Percentiles rank a stretch among this genome's conserved stretches.
Conservation (phyloP, 768 basidiomycete genomes). For the Strobilomyces dryophilus region DNA sequence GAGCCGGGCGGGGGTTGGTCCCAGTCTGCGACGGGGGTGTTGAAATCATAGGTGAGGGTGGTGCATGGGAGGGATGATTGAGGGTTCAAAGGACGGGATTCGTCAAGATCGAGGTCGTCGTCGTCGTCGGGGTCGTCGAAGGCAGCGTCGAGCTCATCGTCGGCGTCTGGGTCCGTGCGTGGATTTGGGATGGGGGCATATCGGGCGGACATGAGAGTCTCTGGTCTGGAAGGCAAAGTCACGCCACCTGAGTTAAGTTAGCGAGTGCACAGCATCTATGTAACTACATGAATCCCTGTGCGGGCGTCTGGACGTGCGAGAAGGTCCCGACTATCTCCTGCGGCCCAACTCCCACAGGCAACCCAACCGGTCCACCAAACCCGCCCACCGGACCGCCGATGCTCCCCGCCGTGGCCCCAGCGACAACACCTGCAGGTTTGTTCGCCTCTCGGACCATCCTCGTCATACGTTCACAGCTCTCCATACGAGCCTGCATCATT, state of each 20-base stretch:
- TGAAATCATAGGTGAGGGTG: constrained; percentile 68
- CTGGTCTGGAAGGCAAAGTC: background rate
- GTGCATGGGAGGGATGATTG: constrained; percentile 25
- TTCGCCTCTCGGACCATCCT: constrained; percentile 44
- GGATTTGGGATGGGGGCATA: constrained; percentile 69
- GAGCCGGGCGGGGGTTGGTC: constrained; percentile 82
- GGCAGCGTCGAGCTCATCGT: constrained; percentile 78
- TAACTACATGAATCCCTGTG: background rate
- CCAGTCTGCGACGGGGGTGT: constrained; percentile 61
- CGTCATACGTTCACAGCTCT: constrained; percentile 67
- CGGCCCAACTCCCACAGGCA: constrained; percentile 19
- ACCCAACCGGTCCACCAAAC: constrained; percentile 26
- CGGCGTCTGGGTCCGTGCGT: constrained; percentile 42
- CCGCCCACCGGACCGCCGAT: constrained; percentile 29
- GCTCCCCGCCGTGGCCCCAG: constrained; percentile 14
- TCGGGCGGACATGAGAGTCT: constrained; percentile 43
- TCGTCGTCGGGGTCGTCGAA: constrained; percentile 77
- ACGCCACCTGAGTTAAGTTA: background rate
- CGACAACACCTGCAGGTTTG: constrained; percentile 17
- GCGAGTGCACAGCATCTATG: background rate
- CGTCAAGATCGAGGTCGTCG: constrained; percentile 27
- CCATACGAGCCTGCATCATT: constrained; percentile 72
- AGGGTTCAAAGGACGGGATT: constrained; percentile 51
- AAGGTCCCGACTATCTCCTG: constrained; percentile 19
- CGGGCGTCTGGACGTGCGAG: constrained; percentile 8